Evolutionary conservation across 495 filamentous ascomycete species (phyloP).

Genomic region (Penicillium canariense): DNA sequence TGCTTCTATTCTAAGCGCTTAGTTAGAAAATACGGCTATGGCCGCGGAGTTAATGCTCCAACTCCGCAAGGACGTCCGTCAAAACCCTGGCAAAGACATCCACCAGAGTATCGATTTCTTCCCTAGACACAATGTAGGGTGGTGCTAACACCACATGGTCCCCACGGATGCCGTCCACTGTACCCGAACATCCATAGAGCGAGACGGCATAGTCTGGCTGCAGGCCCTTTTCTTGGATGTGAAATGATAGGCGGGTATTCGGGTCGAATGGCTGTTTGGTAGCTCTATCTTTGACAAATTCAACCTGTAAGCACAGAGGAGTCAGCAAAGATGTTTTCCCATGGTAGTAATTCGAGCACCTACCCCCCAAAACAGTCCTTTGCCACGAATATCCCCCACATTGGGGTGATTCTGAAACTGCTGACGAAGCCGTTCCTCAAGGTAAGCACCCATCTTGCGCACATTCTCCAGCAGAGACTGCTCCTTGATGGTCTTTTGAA

Average conservation of each 20-base stretch:
- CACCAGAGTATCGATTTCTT: slow-evolving; percentile 62
- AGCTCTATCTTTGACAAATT: slow-evolving; percentile 56
- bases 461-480: slow-evolving; percentile 51
- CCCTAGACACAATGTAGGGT: slow-evolving; percentile 63
- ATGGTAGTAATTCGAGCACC: slow-evolving; percentile 11
- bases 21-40: neutral
- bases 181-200: slow-evolving; percentile 68
- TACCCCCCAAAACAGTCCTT: slow-evolving; percentile 57
- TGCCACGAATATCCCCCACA: slow-evolving; percentile 58
- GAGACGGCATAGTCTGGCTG: slow-evolving; percentile 55
- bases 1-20: slow-evolving; percentile 1
- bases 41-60: slow-evolving; percentile 8
- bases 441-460: slow-evolving; percentile 40
- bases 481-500: slow-evolving; percentile 49
- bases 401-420: slow-evolving; percentile 37
- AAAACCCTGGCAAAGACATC: slow-evolving; percentile 37
- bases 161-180: slow-evolving; percentile 62
- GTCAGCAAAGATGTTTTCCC: neutral
- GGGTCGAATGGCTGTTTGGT: slow-evolving; percentile 55
- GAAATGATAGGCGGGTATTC: slow-evolving; percentile 33
- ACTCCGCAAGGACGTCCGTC: slow-evolving; percentile 30
- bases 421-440: slow-evolving; percentile 37
- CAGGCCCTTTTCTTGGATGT: slow-evolving; percentile 54
- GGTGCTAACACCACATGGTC: slow-evolving; percentile 79
- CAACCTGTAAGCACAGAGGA: slow-evolving; percentile 35